Conservation (phyloP, 148 eudicot genomes). For the Linanthus parryae region DNA sequence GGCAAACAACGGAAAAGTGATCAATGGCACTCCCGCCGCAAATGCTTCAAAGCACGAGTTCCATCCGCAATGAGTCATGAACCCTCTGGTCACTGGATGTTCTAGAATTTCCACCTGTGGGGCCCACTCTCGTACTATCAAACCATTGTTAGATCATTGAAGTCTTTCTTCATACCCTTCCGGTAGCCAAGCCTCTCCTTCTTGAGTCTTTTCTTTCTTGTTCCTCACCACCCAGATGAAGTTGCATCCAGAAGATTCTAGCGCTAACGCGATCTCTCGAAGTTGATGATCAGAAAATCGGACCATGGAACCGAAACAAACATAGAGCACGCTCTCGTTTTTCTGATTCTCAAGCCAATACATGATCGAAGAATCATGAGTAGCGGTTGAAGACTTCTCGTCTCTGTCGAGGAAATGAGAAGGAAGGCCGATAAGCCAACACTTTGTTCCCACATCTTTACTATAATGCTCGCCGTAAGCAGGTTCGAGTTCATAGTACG, state of each 20-base stretch:
- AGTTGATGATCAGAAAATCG: background rate
- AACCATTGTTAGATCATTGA: slow-evolving; percentile 17
- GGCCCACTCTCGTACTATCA: slow-evolving; percentile 38
- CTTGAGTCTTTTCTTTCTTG: background rate
- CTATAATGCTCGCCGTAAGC: background rate
- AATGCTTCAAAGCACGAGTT: slow-evolving; percentile 42
- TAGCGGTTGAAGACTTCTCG: background rate
- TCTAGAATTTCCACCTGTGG: slow-evolving; percentile 32
- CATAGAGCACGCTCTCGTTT: background rate
- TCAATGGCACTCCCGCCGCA: slow-evolving; percentile 8
- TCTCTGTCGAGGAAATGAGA: background rate
- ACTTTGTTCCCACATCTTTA: background rate
- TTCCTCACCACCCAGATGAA: background rate
- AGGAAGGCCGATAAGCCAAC: background rate
- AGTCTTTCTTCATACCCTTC: slow-evolving; percentile 11
- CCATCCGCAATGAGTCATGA: slow-evolving; percentile 56
- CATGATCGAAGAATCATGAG: background rate
- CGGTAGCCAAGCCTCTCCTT: background rate
- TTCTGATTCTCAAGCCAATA: background rate
- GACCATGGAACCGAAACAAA: background rate
- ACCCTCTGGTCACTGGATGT: slow-evolving; percentile 25
- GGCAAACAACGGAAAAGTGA: slow-evolving; percentile 16
- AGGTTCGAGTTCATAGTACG: background rate
- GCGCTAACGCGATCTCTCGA: background rate
- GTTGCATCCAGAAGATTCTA: background rate